These are phyloP conservation scores for Kodamaea suecica DNA, from an alignment of 1,139 yeast species.

Conservation along the genomic window DNA sequence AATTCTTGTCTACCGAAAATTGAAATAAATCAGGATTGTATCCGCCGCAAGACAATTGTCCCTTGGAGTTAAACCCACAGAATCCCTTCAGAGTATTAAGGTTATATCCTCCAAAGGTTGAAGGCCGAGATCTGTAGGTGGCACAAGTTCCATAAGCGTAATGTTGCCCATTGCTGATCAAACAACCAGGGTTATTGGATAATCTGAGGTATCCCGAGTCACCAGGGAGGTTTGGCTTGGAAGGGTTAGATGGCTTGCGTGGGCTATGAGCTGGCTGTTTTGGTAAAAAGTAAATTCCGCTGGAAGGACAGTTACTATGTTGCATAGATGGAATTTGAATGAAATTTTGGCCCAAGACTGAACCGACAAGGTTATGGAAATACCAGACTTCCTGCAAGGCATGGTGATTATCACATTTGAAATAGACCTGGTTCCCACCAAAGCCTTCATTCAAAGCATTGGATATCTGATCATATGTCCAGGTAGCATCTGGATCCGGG, in stretches of 20 bases:
- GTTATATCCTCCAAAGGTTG: slow-evolving; percentile 70
- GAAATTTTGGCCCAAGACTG: slow-evolving; percentile 64
- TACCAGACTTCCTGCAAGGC: slow-evolving; percentile 91
- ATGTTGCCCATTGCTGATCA: slow-evolving; percentile 85
- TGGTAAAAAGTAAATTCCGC: slow-evolving; percentile 74
- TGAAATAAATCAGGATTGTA: slow-evolving; percentile 43
- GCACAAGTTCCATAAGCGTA: slow-evolving; percentile 86
- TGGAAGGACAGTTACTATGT: slow-evolving; percentile 60
- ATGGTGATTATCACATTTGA: slow-evolving; percentile 65
- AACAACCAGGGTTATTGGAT: slow-evolving; percentile 63
- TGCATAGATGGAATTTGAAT: slow-evolving; percentile 59
- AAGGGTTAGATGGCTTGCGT: slow-evolving; percentile 3
- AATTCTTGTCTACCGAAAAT: slow-evolving; percentile 48
- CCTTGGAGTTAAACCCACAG: slow-evolving; percentile 52
- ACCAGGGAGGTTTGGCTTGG: slow-evolving; percentile 14
- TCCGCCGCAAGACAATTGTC: slow-evolving; percentile 34
- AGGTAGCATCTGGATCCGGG: slow-evolving; percentile 61
- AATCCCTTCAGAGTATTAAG: slow-evolving; percentile 67
- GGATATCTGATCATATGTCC: slow-evolving; percentile 61
- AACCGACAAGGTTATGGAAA: slow-evolving; percentile 75
- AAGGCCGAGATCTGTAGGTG: slow-evolving; percentile 50
- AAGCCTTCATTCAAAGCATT: slow-evolving; percentile 60
- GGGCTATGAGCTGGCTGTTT: slow-evolving; percentile 33
- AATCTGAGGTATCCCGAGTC: slow-evolving; percentile 45
- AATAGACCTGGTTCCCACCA: slow-evolving; percentile 58